Evolutionary conservation across 331 rosid species (phyloP), one percentile per base, ranked within the genome.

Genomic region (Erythrophleum ivorense): DNA sequence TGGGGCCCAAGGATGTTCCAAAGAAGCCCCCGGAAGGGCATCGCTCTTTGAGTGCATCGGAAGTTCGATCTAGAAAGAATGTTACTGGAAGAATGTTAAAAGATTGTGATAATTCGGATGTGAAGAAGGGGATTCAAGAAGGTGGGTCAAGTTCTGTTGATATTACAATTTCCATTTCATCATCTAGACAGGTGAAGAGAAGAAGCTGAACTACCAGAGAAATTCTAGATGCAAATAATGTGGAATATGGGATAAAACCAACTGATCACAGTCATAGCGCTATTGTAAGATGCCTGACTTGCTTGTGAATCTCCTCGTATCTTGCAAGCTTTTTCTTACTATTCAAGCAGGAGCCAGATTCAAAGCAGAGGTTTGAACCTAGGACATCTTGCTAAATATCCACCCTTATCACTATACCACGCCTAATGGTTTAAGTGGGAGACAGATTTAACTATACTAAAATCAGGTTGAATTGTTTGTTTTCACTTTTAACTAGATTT

Each of bases 141-240:
- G 34, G 8, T 10, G 29, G 78, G 45, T 31, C 78, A 0, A 46
- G 41, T 54, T 75, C 14, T 81, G 41, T 34, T 53, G 83, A 62
- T 6, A 80, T 76, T 58, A 54, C 79, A 71, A 4, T 52, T 9
- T 80, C 79, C 36, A 40, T 81, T 53, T 73, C 78, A 16, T 79
- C 48, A 9, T 66, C 69, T 72, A 19, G 33, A 2, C 53, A 59
- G 10, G 5, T 63, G 6, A 87, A 82, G 71, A 81, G 82, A 81
- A 87, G 80, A 77, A 87, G 86, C 58, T 87, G 86, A 82, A 70
- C 43, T 55, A 77, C 80, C 21, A 43, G 19, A 58, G 82, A 81
- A 38, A 52, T 38, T 80, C 54, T 72, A 57, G 85, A 77, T 33
- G 9, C 38, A 71, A 40, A 7, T 46, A 46, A 55, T 55, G 21